Percentiles rank a stretch among this genome's conserved stretches.
Conservation (phyloP, 2,329 filamentous ascomycete genomes). For the Westerdykella sp. region DNA sequence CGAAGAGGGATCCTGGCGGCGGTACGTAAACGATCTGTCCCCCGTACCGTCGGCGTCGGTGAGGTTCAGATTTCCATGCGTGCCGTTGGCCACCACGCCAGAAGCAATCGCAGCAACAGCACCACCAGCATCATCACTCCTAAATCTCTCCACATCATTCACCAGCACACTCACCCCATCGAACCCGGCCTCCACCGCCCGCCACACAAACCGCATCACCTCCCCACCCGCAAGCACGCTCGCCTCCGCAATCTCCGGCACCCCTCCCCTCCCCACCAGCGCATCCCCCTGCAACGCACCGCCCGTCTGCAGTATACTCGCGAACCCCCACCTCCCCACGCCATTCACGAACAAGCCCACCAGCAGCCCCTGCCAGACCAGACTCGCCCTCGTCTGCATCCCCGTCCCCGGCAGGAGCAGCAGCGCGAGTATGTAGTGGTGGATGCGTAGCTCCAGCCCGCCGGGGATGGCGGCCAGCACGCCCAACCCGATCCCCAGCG, state of each 20-base stretch:
- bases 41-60: no score
- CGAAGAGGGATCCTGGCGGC: no score
- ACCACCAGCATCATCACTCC: conserved; percentile 27
- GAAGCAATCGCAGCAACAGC: no score
- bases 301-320: conserved; percentile 76
- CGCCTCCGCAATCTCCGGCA: conserved; percentile 47
- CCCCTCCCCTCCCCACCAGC: conserved; percentile 47
- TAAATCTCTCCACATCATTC: conserved; percentile 77
- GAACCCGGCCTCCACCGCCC: conserved; percentile 44
- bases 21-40: no score
- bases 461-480: conserved; percentile 68
- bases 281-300: conserved; percentile 55
- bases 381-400: conserved; percentile 75
- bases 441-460: conserved; percentile 74
- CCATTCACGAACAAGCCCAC: conserved; percentile 92
- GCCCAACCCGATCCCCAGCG: conserved; percentile 63
- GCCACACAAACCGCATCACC: conserved; percentile 41
- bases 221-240: conserved; percentile 25
- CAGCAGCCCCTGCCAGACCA: conserved; percentile 86
- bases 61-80: no score
- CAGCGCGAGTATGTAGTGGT: conserved; percentile 88
- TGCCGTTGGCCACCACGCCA: no score
- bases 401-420: conserved; percentile 82
- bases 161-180: conserved; percentile 78
- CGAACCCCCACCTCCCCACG: conserved; percentile 88